Conservation (phyloP, 495 filamentous ascomycete genomes). For the Podospora pseudopauciseta region DNA sequence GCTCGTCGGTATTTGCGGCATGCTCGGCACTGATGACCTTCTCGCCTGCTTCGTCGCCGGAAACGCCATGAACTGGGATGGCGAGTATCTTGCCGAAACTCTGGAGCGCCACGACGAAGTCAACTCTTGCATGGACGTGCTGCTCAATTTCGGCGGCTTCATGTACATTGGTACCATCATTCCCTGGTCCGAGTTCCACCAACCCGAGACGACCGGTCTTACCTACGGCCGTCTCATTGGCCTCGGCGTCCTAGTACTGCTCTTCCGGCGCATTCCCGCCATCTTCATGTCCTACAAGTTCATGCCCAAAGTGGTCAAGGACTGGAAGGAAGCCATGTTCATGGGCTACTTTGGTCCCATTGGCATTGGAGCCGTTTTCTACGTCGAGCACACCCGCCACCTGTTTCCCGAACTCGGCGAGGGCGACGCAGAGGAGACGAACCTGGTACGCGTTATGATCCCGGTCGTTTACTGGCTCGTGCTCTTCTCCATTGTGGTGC, state of each 20-base stretch:
- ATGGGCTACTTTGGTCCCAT: conserved; percentile 92
- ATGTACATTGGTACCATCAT: conserved; percentile 82
- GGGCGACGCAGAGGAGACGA: conserved; percentile 53
- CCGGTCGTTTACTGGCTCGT: conserved; percentile 59
- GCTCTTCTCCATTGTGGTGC: conserved; percentile 55
- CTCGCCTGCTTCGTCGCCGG: conserved; percentile 88
- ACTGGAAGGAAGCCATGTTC: conserved; percentile 63
- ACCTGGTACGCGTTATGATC: conserved; percentile 46
- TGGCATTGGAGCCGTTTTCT: conserved; percentile 81
- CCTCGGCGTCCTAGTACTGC: conserved; percentile 69
- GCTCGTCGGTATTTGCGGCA: conserved; percentile 73
- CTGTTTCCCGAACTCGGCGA: conserved; percentile 50
- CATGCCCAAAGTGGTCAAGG: conserved; percentile 65
- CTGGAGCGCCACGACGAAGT: conserved; percentile 69
- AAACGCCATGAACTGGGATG: conserved; percentile 80
- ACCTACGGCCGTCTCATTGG: conserved; percentile 64
- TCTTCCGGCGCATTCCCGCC: conserved; percentile 52
- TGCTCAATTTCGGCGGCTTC: conserved; percentile 73
- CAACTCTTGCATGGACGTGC: conserved; percentile 76
- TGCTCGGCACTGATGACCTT: conserved; percentile 86
- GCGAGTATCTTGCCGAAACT: conserved; percentile 81
- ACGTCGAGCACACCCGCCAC: conserved; percentile 60
- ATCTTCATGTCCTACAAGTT: conserved; percentile 50
- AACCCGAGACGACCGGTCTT: conserved; percentile 38
- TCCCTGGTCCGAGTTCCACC: conserved; percentile 59